Evolutionary conservation across 2,329 filamentous ascomycete genomes (phyloP), one percentile per base, ranked within the genome.

Genomic region (Bipolaris oryzae): DNA sequence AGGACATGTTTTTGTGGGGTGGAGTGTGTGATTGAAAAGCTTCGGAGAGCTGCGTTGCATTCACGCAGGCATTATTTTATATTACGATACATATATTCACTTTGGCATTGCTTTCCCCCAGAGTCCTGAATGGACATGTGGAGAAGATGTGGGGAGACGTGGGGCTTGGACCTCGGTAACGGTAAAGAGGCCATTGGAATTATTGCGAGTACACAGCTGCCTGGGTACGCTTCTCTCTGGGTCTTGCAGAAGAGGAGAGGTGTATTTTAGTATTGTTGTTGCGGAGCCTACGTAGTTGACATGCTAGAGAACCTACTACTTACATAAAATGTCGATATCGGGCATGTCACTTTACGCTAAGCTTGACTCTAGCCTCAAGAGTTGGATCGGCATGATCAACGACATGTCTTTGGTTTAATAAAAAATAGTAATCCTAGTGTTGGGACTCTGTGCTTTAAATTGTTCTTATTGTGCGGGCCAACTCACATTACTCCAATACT

Each of bases 91-190:
- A 50, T n/a, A 34, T n/a, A 23, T 31, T 42, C 18, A 23, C 39
- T 23, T 42, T 42, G 28, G 10, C 28, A 28, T 38, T 13, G 21
- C 21, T 48, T 48, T 28, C 54, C 54, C 54, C 49, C 38, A 31
- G 45, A 23, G 11, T 45, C 5, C 21, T 5, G 20, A 20, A 25
- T 31, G 11, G 5, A 42, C 15, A 31, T 31, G 28, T 13, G 28
- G 28, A 31, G 28, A 31, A 37, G 16, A 53, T 54, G 55, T 54
- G 50, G 55, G 50, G 50, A 44, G 50, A 57, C 54, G 50, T 54
- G 50, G 55, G 55, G 55, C 55, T 42, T 46, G 20, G 15, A 57
- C 50, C 55, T 57, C 55, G 55, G 55, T 41, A 57, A 38, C 11
- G 25, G 20, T 3, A 13, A 34, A 20, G 21, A 35, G 25, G 20